Evolutionary conservation across 768 basidiomycete genomes (phyloP).

Genomic region (Tylopilus balloui): DNA sequence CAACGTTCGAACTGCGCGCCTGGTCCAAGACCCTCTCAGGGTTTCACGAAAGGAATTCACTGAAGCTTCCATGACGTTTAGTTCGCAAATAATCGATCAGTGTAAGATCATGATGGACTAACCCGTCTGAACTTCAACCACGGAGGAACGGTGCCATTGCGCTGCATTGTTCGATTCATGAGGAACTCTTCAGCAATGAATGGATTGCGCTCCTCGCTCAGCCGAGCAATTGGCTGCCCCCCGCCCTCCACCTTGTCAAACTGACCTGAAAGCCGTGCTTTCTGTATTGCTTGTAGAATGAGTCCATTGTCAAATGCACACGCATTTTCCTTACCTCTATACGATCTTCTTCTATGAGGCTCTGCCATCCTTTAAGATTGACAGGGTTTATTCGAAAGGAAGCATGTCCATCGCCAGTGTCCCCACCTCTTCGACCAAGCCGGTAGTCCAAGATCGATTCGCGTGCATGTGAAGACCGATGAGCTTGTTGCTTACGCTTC

Average conservation of each 20-base stretch:
- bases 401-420: neutral
- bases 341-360: conserved; percentile 72
- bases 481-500: conserved; percentile 50
- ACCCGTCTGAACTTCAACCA: conserved; percentile 82
- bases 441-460: conserved; percentile 77
- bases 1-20: conserved; percentile 64
- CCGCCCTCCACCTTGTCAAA: conserved; percentile 73
- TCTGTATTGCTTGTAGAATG: conserved; percentile 34
- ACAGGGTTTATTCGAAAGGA: conserved; percentile 48
- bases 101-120: conserved; percentile 14
- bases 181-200: conserved; percentile 77
- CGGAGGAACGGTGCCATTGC: conserved; percentile 77
- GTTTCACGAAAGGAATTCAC: conserved; percentile 58
- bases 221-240: conserved; percentile 45
- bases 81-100: neutral
- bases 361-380: conserved; percentile 69
- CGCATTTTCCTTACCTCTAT: conserved; percentile 57
- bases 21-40: conserved; percentile 66
- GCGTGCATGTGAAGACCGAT: conserved; percentile 54
- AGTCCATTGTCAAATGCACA: neutral
- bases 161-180: conserved; percentile 81
- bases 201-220: conserved; percentile 50
- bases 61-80: conserved; percentile 48
- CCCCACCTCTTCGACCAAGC: conserved; percentile 46
- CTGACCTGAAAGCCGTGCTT: conserved; percentile 59